phyloP scores from a whole-genome alignment of 2,329 filamentous ascomycete species.

The Chrysoporthe austroafricana region DNA sequence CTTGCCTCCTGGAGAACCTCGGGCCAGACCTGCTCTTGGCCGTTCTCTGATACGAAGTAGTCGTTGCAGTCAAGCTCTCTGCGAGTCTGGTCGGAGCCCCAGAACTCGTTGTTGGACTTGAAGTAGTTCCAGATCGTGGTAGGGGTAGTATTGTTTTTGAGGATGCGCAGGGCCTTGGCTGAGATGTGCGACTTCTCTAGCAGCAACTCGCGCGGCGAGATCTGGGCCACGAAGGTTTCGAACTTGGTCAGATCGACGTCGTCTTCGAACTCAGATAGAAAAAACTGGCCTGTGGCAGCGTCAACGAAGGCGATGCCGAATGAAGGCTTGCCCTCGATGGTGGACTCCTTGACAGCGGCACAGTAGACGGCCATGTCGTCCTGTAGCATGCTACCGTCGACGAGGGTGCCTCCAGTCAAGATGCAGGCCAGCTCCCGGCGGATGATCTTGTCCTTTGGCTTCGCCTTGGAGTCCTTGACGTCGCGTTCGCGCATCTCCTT shows the following conservation, averaged over 20 bases:
- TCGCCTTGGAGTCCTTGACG: conserved; percentile 56
- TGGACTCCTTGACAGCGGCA: conserved; percentile 86
- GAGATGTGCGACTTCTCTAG: conserved; percentile 87
- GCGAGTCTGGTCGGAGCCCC: conserved; percentile 80
- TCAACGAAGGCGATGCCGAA: conserved; percentile 96
- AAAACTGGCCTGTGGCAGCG: conserved; percentile 93
- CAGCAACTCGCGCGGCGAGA: conserved; percentile 82
- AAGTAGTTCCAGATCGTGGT: conserved; percentile 95
- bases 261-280: conserved; percentile 88
- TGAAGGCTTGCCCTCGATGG: conserved; percentile 72
- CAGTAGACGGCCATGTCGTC: conserved; percentile 98
- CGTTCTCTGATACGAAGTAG: conserved; percentile 70
- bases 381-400: conserved; percentile 95
- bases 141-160: conserved; percentile 93
- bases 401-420: conserved; percentile 87
- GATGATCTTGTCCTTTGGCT: conserved; percentile 91
- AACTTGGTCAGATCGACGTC: conserved; percentile 95
- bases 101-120: conserved; percentile 87
- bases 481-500: conserved; percentile 99
- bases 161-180: conserved; percentile 84
- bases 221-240: conserved; percentile 95
- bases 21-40: conserved; percentile 73
- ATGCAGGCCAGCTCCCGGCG: conserved; percentile 88
- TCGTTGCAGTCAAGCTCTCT: conserved; percentile 78
- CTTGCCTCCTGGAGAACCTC: conserved; percentile 70